Conservation (phyloP, 2,329 filamentous ascomycete species). For the Colletotrichum eremochloae region DNA sequence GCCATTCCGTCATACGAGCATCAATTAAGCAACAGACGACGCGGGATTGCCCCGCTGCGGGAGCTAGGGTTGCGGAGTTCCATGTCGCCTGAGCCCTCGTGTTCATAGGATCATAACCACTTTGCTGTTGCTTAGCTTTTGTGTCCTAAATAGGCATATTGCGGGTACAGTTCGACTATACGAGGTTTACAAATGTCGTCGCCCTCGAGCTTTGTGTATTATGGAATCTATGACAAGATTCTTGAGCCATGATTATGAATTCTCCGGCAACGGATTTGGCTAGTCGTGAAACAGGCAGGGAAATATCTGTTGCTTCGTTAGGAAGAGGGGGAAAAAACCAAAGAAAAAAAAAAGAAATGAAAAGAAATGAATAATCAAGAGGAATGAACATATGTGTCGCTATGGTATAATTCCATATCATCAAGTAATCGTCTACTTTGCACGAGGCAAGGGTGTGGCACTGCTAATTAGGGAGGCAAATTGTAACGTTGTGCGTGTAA, state of each 20-base stretch:
- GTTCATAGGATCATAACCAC: background rate
- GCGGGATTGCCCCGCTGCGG: background rate
- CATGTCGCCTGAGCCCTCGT: background rate
- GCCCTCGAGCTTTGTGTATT: background rate
- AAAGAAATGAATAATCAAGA: too few species aligned
- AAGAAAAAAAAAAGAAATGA: background rate
- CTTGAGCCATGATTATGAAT: background rate
- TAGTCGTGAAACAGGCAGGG: too few species aligned
- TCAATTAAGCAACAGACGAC: too few species aligned
- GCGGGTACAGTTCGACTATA: background rate
- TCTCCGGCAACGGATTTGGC: background rate
- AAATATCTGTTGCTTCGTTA: background rate
- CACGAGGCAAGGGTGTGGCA: background rate
- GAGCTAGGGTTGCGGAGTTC: constrained; percentile 2
- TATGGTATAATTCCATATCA: background rate
- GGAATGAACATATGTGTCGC: background rate
- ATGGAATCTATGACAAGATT: background rate
- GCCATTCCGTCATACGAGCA: background rate
- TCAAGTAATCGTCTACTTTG: background rate
- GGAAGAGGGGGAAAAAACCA: too few species aligned
- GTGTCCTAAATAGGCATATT: background rate
- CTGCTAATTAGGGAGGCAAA: background rate
- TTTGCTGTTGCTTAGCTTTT: background rate
- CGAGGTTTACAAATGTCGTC: background rate
- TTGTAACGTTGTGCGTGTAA: background rate